Conservation (phyloP, 2,329 filamentous ascomycete species). For the Exophiala sideris region DNA sequence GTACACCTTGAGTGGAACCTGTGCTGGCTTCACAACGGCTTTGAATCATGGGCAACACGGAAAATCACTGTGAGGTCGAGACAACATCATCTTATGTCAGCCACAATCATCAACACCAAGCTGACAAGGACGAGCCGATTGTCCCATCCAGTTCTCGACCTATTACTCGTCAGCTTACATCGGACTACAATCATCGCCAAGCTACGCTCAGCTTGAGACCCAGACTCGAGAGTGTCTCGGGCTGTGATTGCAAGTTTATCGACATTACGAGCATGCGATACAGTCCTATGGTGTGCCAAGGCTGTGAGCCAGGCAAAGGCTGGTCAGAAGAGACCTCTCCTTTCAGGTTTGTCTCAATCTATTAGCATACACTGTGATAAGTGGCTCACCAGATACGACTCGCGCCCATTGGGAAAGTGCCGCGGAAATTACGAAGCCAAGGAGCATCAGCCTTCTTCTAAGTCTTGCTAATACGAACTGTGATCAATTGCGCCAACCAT, state of each 20-base stretch:
- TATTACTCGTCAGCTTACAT: no score
- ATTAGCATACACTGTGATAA: background rate
- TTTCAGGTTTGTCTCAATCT: background rate
- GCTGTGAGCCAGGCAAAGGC: background rate
- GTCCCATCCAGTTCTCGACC: no score
- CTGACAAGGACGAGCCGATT: no score
- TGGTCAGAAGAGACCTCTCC: background rate
- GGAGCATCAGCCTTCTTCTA: background rate
- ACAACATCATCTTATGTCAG: no score
- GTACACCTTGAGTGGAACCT: no score
- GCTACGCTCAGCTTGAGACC: no score
- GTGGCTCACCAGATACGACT: slow-evolving; percentile 3
- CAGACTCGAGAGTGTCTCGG: no score
- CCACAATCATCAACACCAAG: no score
- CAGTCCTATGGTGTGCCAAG: background rate
- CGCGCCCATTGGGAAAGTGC: background rate
- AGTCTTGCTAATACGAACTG: background rate
- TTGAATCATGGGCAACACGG: no score
- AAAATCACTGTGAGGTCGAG: no score
- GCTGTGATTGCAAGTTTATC: background rate
- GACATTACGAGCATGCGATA: background rate
- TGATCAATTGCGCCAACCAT: background rate
- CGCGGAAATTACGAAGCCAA: background rate
- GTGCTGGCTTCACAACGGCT: no score
- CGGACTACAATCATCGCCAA: no score